phyloP scores from a whole-genome alignment of 306 rosid species.

The Inga leiocalycina region DNA sequence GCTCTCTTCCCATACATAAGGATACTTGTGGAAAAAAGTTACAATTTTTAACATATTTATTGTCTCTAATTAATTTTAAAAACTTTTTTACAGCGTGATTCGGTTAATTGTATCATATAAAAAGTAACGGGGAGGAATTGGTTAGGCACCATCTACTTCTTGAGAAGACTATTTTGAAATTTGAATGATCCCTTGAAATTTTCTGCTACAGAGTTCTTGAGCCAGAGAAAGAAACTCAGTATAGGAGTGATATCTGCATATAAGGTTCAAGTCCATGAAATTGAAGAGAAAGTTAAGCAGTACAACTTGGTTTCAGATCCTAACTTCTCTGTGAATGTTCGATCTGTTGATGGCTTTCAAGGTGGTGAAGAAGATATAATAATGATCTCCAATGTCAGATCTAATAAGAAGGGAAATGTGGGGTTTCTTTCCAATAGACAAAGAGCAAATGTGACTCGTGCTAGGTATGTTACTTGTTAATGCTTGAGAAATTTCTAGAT shows the following conservation, averaged over 20 bases:
- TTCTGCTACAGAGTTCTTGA: slow-evolving; percentile 31
- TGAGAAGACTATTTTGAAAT: not conserved
- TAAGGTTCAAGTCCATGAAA: slow-evolving; percentile 58
- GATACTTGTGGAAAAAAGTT: too few relatives aligned
- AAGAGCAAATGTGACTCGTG: slow-evolving; percentile 66
- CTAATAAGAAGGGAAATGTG: slow-evolving; percentile 42
- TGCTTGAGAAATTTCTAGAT: not conserved
- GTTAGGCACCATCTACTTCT: not conserved
- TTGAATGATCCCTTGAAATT: not conserved
- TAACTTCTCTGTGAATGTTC: slow-evolving; percentile 49
- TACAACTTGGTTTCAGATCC: slow-evolving; percentile 16
- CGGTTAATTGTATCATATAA: too few relatives aligned
- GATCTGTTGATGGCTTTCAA: slow-evolving; percentile 73
- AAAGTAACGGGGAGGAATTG: too few relatives aligned
- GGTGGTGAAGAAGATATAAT: slow-evolving; percentile 75
- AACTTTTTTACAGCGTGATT: too few relatives aligned
- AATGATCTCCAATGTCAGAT: slow-evolving; percentile 47
- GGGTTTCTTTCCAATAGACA: slow-evolving; percentile 59
- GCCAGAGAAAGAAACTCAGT: slow-evolving; percentile 49
- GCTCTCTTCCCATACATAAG: too few relatives aligned
- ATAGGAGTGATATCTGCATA: slow-evolving; percentile 75
- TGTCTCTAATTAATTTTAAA: too few relatives aligned
- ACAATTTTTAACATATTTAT: too few relatives aligned
- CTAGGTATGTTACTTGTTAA: slow-evolving; percentile 44
- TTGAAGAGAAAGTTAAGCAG: slow-evolving; percentile 43